Evolutionary conservation across 768 basidiomycete genomes (phyloP), one percentile per base, ranked within the genome.

Genomic region (Leccinellum luteum): DNA sequence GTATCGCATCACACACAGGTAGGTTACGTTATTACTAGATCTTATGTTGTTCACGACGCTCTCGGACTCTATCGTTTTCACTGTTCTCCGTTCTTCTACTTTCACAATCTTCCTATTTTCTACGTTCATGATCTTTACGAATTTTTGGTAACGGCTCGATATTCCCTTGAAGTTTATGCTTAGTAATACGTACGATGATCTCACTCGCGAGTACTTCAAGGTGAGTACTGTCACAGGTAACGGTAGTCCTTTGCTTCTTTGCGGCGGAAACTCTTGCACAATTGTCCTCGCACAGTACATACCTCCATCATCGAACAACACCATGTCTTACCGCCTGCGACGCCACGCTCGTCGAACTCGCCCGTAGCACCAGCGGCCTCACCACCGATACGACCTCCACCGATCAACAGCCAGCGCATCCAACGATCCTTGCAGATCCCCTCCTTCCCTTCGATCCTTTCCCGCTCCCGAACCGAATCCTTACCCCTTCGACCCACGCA

Each of bases 331-430:
- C 69, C 12, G 74, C 73, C 17, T 81, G 78, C 5, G 35, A 59
- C 2, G 79, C 78, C 5, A 87, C 70, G 1, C 82, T 84, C 9
- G 83, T 80, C 51, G 88, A 67, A 35, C 81, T 85, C 8, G 82
- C 84, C 10, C 81, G 80, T 1, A 86, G 85, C 7, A 74, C 69
- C 13, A 84, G 70, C 28, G 83, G 76, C 60, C 78, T 76, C 49
- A 90, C 83, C 1, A 86, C 88, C 17, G 75, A 76, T 3, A 87
- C 86, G 1, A 90, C 73, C 38, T 86, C 86, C 43, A 74, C 72
- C 15, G 84, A 1, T 82, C 78, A 64, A 90, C 80, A 1, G 86
- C 89, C 30, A 90, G 74, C 31, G 80, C 83, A 7, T 73, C 72
- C 12, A 75, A 13, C 25, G 78, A 34, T 15, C 15, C 81, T 50